Percentiles rank a stretch among this genome's conserved stretches.
Evolutionary conservation across 768 basidiomycete species (phyloP).

Genomic region (Tubosaeta brunneosetosa): DNA sequence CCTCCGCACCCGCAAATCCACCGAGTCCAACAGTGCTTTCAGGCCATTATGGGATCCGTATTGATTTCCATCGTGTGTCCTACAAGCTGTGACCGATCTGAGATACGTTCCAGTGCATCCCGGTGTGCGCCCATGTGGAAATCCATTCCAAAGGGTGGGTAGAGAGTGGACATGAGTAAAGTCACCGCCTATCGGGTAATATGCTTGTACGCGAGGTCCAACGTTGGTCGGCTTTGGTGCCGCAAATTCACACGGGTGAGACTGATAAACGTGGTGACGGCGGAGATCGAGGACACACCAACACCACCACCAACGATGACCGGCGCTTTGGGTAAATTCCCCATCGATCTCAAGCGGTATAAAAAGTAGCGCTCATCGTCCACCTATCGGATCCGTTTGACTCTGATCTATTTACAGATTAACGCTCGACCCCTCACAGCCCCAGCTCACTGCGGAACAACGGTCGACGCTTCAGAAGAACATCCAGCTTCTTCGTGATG

Average conservation of each 20-base stretch:
- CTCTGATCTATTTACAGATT: conserved; percentile 42
- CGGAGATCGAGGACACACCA: background rate
- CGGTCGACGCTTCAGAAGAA: conserved; percentile 56
- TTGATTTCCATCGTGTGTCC: background rate
- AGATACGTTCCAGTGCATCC: background rate
- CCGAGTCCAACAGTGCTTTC: background rate
- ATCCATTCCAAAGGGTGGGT: background rate
- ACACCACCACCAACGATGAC: conserved; percentile 32
- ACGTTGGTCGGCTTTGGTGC: conserved; percentile 9
- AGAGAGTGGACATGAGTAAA: background rate
- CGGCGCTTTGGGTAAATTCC: conserved; percentile 49
- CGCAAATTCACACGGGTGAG: conserved; percentile 22
- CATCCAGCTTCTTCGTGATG: conserved; percentile 80
- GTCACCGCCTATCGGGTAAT: background rate
- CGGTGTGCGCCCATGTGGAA: background rate
- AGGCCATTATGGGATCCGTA: background rate
- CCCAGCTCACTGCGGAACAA: conserved; percentile 60
- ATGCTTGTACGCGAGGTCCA: conserved; percentile 5
- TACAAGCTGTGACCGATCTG: background rate
- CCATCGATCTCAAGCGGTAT: conserved; percentile 73
- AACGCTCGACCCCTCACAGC: conserved; percentile 64
- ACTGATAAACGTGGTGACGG: conserved; percentile 21
- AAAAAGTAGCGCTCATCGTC: conserved; percentile 49
- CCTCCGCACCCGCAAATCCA: background rate
- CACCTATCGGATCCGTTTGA: background rate